Conservation (phyloP, 495 filamentous ascomycete species). For the Annulohypoxylon stygium region DNA sequence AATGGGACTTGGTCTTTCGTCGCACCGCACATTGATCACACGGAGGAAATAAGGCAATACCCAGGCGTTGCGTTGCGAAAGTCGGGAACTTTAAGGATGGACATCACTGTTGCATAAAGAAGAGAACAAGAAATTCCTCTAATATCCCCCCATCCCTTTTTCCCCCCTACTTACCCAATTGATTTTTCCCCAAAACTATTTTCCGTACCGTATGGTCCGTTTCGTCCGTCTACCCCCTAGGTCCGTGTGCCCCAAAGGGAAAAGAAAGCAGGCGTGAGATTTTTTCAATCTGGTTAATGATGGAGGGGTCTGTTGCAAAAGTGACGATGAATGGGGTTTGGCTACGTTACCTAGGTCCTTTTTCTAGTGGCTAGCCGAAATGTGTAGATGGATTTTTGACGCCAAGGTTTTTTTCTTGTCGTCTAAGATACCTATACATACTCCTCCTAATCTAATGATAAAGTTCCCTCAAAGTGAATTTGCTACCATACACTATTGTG, state of each 20-base stretch:
- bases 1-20: slow-evolving; percentile 7
- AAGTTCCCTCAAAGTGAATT: not conserved
- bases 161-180: not conserved
- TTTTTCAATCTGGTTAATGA: not conserved
- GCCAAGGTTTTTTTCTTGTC: not conserved
- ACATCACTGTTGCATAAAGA: not conserved
- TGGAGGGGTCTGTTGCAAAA: not conserved
- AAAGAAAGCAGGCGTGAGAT: not conserved
- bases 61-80: slow-evolving; percentile 33
- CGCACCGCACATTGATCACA: slow-evolving; percentile 9
- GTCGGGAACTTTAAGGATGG: slow-evolving; percentile 10
- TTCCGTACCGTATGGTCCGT: not conserved
- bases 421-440: not conserved
- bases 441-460: not conserved
- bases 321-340: not conserved
- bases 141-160: not conserved
- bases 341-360: not conserved
- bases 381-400: not conserved
- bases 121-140: not conserved
- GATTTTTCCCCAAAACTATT: not conserved
- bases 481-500: not conserved
- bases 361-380: not conserved
- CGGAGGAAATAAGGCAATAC: slow-evolving; percentile 38
- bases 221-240: not conserved
- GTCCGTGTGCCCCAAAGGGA: no score